Percentiles rank a stretch among this genome's conserved stretches.
Evolutionary conservation across 768 basidiomycete species (phyloP).

Genomic region (Lentinula lateritia): DNA sequence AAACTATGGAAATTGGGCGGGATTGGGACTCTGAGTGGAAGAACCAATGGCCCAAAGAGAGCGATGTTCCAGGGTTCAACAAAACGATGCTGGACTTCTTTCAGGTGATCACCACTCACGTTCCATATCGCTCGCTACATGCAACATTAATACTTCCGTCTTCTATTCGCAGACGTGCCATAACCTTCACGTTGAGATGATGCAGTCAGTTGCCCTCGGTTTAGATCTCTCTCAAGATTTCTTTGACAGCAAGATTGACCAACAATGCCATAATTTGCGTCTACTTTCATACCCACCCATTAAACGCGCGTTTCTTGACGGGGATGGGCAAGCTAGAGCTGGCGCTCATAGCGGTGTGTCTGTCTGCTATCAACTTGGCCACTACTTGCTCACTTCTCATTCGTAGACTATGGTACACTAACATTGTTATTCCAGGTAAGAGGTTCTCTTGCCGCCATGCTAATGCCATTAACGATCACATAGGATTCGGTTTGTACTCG

Average conservation of each 20-base stretch:
- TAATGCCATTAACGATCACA: neutral
- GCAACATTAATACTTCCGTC: slow-evolving; percentile 5
- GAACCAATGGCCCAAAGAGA: slow-evolving; percentile 75
- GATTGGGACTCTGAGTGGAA: slow-evolving; percentile 76
- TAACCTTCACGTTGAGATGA: slow-evolving; percentile 65
- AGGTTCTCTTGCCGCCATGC: neutral
- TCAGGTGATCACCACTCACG: slow-evolving; percentile 32
- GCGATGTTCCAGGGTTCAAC: slow-evolving; percentile 61
- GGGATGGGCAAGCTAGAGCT: slow-evolving; percentile 72
- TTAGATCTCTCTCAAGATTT: slow-evolving; percentile 66
- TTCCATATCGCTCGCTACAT: neutral
- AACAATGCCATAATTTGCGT: slow-evolving; percentile 77
- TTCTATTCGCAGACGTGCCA: slow-evolving; percentile 55
- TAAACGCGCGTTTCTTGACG: slow-evolving; percentile 45
- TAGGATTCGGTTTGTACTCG: slow-evolving; percentile 2
- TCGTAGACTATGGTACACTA: slow-evolving; percentile 73
- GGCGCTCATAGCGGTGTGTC: slow-evolving; percentile 70
- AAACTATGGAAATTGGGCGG: slow-evolving; percentile 85
- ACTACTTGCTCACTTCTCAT: neutral
- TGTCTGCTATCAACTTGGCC: neutral
- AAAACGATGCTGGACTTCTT: slow-evolving; percentile 72
- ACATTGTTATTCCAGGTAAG: slow-evolving; percentile 71
- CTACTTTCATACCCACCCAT: slow-evolving; percentile 81
- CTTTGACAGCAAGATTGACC: slow-evolving; percentile 71
- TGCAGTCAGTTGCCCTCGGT: slow-evolving; percentile 84